Base-by-base conservation (phyloP, 805 yeast species). In the Candida rishiriensis region DNA sequence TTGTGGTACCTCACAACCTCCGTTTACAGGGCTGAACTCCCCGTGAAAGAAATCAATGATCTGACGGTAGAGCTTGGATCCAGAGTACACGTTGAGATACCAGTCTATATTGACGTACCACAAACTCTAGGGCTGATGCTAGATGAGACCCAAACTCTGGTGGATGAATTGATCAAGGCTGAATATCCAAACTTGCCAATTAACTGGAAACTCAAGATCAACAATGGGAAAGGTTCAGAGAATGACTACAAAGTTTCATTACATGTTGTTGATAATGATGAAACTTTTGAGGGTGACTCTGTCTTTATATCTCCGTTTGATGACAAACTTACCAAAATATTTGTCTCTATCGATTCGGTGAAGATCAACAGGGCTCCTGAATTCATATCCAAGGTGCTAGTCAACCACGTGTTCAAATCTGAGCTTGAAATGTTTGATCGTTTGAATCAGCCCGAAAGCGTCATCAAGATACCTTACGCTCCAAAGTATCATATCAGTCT, bases 401-500 rank as follows among this genome's bases (percentile, higher is more conserved):
- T 72, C 14, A 63, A 72, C 4, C 59, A 64, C 13, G 50, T 77
- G 3, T 75, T 76, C 51, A 49, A 45, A 1, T 60, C 59, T 14
- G 81, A 76, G 46, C 48, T 74, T 11, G 44, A 46, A 3, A 54
- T 60, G 43, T 54, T 72, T 36, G 36, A 57, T 3, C 48, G 61
- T 12, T 31, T 61, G 18, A 39, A 53, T 12, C 28, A 44, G 12
- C 47, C 57, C 3, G 61, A 58, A 10, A 56, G 61, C 11, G 64
- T 66, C 33, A 52, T 72, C 38, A 73, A 70, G n/a, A 62, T 80
- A 29, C 75, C 80, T 0, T 83, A 77, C 56, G 67, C 85, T 2
- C 82, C 91, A 3, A 67, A 75, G 30, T 81, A 84, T 50, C 93
- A 88, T 57, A 55, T 91, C n/a, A 81, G 89, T 3, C 73, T 89